These are phyloP conservation scores for Eucalyptus microcorys DNA, from an alignment of 345 rosid species.

Conservation along the genomic window DNA sequence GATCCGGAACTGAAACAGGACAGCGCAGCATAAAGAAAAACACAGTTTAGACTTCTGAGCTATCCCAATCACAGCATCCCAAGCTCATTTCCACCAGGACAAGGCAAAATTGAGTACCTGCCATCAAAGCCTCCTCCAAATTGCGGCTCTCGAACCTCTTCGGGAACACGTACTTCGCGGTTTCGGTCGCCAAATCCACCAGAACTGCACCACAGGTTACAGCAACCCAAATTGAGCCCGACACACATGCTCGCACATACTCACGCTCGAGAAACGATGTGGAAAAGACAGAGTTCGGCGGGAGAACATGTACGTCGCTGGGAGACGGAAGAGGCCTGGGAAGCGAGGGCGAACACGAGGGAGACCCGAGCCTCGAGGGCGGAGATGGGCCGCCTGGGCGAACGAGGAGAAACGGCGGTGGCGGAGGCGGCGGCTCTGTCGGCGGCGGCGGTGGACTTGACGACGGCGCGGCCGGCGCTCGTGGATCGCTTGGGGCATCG, in stretches of 20 bases:
- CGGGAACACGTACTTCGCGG: conserved; percentile 68
- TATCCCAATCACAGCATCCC: neutral
- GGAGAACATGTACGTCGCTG: conserved; percentile 67
- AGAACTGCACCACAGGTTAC: conserved; percentile 30
- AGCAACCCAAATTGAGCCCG: neutral
- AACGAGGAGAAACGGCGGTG: conserved; percentile 4
- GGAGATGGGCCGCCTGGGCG: conserved; percentile 31
- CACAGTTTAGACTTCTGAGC: neutral
- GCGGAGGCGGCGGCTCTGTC: neutral
- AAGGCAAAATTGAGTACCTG: conserved; percentile 23
- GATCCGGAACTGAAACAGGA: conserved; percentile 55
- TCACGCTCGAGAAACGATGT: neutral
- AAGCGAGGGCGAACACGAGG: conserved; percentile 72
- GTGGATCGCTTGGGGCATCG: neutral
- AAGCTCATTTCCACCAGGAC: neutral
- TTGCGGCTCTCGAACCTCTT: conserved; percentile 55
- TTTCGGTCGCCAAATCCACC: conserved; percentile 53
- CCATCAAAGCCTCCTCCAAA: conserved; percentile 84
- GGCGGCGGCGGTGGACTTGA: conserved; percentile 15
- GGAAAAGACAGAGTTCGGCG: neutral
- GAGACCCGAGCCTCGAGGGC: conserved; percentile 65
- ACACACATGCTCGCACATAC: neutral
- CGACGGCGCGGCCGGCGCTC: neutral
- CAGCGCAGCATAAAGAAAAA: neutral
- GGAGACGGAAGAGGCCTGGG: conserved; percentile 56